A percentile compares a stretch with the other conserved stretches of the same genome.
phyloP scores from a whole-genome alignment of 768 basidiomycete species.

The Leccinum barrowsii region DNA sequence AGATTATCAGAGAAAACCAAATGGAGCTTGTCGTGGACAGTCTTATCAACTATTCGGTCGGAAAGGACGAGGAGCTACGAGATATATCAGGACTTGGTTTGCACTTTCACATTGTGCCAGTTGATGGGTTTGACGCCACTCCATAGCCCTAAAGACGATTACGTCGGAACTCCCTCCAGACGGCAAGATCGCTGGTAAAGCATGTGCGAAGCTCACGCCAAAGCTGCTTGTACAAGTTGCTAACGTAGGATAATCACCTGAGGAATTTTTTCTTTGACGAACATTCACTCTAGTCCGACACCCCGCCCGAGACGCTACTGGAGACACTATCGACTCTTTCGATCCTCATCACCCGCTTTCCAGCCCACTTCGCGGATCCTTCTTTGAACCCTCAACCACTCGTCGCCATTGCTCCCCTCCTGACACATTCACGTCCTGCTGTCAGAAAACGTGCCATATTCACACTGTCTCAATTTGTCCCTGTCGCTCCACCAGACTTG shows the following conservation, averaged over 20 bases:
- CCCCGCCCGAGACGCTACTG: slow-evolving; percentile 76
- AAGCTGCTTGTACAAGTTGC: slow-evolving; percentile 77
- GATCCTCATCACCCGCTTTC: slow-evolving; percentile 84
- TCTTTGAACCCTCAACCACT: slow-evolving; percentile 58
- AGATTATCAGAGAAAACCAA: slow-evolving; percentile 77
- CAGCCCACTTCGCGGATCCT: slow-evolving; percentile 56
- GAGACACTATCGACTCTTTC: slow-evolving; percentile 84
- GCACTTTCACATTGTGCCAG: background rate
- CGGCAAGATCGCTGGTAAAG: slow-evolving; percentile 72
- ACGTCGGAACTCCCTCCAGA: slow-evolving; percentile 85
- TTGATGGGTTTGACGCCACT: slow-evolving; percentile 5
- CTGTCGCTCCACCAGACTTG: slow-evolving; percentile 59
- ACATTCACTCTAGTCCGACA: slow-evolving; percentile 44
- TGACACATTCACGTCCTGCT: slow-evolving; percentile 74
- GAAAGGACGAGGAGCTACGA: slow-evolving; percentile 87
- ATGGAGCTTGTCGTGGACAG: slow-evolving; percentile 88
- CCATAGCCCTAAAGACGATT: slow-evolving; percentile 87
- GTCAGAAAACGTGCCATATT: slow-evolving; percentile 92
- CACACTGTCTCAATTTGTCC: slow-evolving; percentile 81
- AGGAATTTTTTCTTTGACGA: slow-evolving; percentile 4
- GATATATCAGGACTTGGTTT: slow-evolving; percentile 92
- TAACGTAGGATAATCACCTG: slow-evolving; percentile 46
- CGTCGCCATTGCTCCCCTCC: slow-evolving; percentile 62
- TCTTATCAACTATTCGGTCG: slow-evolving; percentile 79
- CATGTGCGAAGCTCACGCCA: slow-evolving; percentile 81